Base-by-base conservation (phyloP, 108 stramenopile genomes). In the Nitzschia inconspicua region DNA sequence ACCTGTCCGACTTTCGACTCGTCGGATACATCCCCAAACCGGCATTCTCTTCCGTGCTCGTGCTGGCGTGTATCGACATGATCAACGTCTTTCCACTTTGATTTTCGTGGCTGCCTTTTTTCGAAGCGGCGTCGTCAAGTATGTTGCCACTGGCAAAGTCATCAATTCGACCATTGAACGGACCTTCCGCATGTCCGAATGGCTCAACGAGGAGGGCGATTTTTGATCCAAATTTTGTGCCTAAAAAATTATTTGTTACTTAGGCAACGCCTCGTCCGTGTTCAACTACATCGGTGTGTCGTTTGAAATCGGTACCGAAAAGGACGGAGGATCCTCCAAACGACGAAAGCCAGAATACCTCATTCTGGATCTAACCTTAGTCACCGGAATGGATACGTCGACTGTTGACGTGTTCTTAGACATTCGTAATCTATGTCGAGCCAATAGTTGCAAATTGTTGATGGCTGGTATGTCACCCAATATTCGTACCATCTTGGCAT, bases 11-110 rank as follows among this genome's bases (percentile, higher is more conserved):
- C 62, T 85, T 89, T 66, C 44, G 58, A 19, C 35, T 85, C 14
- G 77, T 83, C 7, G 52, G 64, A 6, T 89, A 79, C 61, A 78
- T 89, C 49, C 88, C 88, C 8, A 89, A 89, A 51, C 75, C 71
- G 8, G 82, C 88, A 9, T 89, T 89, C 70, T 85, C 88, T n/a
- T 79, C 75, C 20, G 54, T 89, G 40, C 65, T 89, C 10, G 80
- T 85, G 11, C 53, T 89, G 31, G 71, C 82, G 0, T 76, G 66
- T 13, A 57, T 85, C 9, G 84, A 89, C 39, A 68, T 83, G 47
- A 36, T 68, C 14, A 20, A 62, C 26, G 77, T 70, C 47, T 68
- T n/a, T 80, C 78, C n/a, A 85, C 84, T 3, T 73, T 85, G 39
- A 79, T 85, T 19, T 85, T 85, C 57, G 80, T 82, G 0, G 76